Percentiles rank a stretch among this genome's conserved stretches.
Evolutionary conservation across 2,329 filamentous ascomycete genomes (phyloP).

Genomic region (Tolypocladium capitatum): DNA sequence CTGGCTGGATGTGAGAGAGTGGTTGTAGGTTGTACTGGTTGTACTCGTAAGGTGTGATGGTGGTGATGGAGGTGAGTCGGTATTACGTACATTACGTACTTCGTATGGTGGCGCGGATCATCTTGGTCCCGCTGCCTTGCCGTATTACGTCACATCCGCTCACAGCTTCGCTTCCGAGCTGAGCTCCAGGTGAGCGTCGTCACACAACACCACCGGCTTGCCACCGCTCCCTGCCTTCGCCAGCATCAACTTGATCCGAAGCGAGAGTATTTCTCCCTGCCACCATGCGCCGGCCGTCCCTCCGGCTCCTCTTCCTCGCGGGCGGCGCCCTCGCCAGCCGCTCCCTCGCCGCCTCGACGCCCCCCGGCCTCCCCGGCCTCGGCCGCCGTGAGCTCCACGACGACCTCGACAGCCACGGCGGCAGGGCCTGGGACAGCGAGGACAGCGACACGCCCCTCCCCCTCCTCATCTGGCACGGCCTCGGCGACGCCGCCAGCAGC

Average conservation of each 20-base stretch:
- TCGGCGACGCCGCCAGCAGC: slow-evolving; percentile 60
- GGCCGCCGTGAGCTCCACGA: background rate
- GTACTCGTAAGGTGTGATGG: too few relatives aligned
- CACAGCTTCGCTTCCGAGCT: too few relatives aligned
- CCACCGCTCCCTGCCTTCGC: background rate
- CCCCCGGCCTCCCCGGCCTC: slow-evolving; percentile 9
- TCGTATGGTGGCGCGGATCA: background rate
- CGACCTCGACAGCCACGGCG: background rate
- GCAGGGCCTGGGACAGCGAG: slow-evolving; percentile 11
- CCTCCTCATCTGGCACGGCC: slow-evolving; percentile 86
- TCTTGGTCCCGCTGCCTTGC: background rate
- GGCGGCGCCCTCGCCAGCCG: background rate
- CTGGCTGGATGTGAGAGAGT: too few relatives aligned
- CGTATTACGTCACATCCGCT: too few relatives aligned
- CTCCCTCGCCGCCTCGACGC: slow-evolving; percentile 15
- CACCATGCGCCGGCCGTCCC: background rate
- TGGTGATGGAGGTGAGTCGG: too few relatives aligned
- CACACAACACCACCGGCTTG: background rate
- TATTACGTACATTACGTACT: too few relatives aligned
- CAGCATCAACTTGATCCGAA: background rate
- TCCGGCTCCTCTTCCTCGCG: background rate
- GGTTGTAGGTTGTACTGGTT: too few relatives aligned
- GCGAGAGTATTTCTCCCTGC: background rate
- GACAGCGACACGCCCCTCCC: slow-evolving; percentile 60
- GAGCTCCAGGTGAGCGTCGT: too few relatives aligned